Base-by-base conservation (phyloP, 1,284 basidiomycete genomes). In the Agaricales sp. region DNA sequence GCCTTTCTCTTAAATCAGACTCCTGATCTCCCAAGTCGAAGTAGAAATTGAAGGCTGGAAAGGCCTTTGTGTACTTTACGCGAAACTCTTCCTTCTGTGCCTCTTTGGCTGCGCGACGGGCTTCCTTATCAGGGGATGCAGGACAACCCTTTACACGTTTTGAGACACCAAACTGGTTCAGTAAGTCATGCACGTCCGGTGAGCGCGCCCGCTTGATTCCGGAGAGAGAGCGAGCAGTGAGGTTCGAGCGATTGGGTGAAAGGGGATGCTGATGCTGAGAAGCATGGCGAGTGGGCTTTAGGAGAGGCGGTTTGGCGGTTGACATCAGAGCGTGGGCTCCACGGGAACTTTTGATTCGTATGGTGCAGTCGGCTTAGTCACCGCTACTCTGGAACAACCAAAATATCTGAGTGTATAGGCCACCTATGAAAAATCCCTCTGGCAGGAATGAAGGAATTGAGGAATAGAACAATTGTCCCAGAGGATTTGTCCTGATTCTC, bases 11-110 rank as follows among this genome's bases (percentile, higher is more conserved):
- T 43, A 73, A 66, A 18, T 69, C 73, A 19, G 71, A 63, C 45
- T 74, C 75, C 49, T 75, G 67, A 55, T 77, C 75, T 54, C 87
- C 75, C 35, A 74, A 64, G 59, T 93, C 90, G 62, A 97, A 87
- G 65, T 93, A 87, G 67, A 97, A 95, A 16, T 74, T 78, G 70
- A 86, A 92, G 21, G 65, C 71, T 1, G 91, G 90, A 65, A 97
- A 95, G 14, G 85, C 87, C 51, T 80, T 78, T 49, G 76, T 77
- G 66, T 93, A 97, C 69, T 92, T 96, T 41, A 77, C 64, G 56
- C 78, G 79, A 71, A 92, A 97, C 56, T 89, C 84, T 16, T 74
- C 72, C 53, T 80, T 76, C 56, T 78, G 75, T 53, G 71, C 67
- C 57, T 84, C 79, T 35, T 78, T 73, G 53, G 79, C 76, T 1